phyloP scores from a whole-genome alignment of 257 asterid species.

The Solanum gandarillasii region DNA sequence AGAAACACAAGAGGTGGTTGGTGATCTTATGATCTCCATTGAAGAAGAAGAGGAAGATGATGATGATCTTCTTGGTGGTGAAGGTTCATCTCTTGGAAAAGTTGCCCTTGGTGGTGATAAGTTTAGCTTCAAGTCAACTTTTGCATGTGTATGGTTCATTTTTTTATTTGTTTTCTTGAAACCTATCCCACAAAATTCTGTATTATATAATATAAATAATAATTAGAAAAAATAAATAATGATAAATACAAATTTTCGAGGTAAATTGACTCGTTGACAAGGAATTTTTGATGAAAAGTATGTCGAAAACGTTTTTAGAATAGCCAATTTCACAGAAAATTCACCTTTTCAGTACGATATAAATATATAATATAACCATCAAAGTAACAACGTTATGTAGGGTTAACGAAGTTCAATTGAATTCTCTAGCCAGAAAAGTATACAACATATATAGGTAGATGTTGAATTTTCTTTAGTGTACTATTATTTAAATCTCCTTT shows the following conservation, averaged over 20 bases:
- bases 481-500: background rate
- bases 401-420: background rate
- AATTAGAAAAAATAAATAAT: background rate
- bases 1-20: slow-evolving; percentile 35
- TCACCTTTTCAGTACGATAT: background rate
- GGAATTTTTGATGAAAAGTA: background rate
- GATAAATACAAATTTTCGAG: background rate
- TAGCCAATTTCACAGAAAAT: background rate
- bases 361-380: background rate
- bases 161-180: background rate
- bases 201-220: background rate
- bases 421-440: background rate
- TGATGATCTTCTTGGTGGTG: slow-evolving; percentile 9
- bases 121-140: slow-evolving; percentile 37
- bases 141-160: slow-evolving; percentile 27
- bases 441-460: background rate
- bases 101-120: slow-evolving; percentile 28
- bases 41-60: slow-evolving; percentile 7
- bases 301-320: background rate
- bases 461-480: background rate
- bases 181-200: background rate
- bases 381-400: background rate
- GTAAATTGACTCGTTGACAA: background rate
- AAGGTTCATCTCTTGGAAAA: background rate
- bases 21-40: slow-evolving; percentile 13